Percentiles rank a stretch among this genome's conserved stretches.
Conservation (phyloP, 768 basidiomycete genomes). For the Rubroboletus satanas region DNA sequence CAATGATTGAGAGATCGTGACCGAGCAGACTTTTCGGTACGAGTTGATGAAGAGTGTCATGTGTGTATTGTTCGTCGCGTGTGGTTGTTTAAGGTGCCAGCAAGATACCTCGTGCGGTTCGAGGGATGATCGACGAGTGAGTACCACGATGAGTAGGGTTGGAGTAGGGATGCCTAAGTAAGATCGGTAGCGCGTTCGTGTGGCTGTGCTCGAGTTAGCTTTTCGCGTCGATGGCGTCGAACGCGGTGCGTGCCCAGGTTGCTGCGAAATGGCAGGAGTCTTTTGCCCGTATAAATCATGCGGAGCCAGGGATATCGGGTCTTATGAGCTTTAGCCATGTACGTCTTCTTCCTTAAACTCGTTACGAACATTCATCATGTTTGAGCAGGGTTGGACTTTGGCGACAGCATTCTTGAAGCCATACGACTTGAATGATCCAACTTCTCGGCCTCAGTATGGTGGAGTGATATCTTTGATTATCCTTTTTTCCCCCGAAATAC, state of each 20-base stretch:
- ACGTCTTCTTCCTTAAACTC: not conserved
- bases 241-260: conserved; percentile 61
- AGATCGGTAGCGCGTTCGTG: not conserved
- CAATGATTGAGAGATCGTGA: too few species aligned
- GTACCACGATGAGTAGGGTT: too few species aligned
- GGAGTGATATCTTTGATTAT: not conserved
- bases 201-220: conserved; percentile 18
- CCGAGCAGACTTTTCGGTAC: too few species aligned
- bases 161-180: not conserved
- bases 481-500: not conserved
- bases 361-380: not conserved
- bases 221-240: conserved; percentile 46
- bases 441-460: conserved; percentile 31
- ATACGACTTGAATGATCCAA: conserved; percentile 43
- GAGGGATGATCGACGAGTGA: too few species aligned
- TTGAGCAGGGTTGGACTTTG: conserved; percentile 56
- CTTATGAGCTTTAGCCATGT: conserved; percentile 65
- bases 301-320: conserved; percentile 58
- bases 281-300: conserved; percentile 59
- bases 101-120: too few species aligned
- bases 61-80: too few species aligned
- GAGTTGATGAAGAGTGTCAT: too few species aligned
- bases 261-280: conserved; percentile 69
- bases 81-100: too few species aligned
- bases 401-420: conserved; percentile 55